Evolutionary conservation across 257 asterid species (phyloP).

Genomic region (Ocimum tenuiflorum): DNA sequence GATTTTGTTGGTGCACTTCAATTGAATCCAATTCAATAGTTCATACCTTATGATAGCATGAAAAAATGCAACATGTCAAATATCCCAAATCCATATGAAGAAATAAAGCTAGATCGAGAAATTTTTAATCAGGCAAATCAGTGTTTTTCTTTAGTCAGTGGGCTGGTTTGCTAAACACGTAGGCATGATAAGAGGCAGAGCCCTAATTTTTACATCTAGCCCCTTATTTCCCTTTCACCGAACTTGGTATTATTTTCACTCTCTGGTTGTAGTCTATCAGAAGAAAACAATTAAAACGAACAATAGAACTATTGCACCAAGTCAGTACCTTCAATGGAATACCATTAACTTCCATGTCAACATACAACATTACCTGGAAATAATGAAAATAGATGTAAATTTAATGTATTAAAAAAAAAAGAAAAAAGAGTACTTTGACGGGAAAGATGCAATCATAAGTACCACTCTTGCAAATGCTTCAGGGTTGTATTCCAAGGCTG

Average conservation of each 20-base stretch:
- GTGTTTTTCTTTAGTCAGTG: too few relatives aligned
- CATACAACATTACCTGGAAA: conserved; percentile 89
- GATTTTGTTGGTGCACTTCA: too few relatives aligned
- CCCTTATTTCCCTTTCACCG: not conserved
- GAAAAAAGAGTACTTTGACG: not conserved
- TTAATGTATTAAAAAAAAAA: not conserved
- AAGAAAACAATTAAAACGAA: conserved; percentile 7
- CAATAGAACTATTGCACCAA: conserved; percentile 7
- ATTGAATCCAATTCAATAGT: too few relatives aligned
- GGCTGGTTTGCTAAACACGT: too few relatives aligned
- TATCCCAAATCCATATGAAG: too few relatives aligned
- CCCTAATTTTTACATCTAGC: conserved; percentile 1
- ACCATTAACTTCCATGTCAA: conserved; percentile 99
- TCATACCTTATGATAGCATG: too few relatives aligned
- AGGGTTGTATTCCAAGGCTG: conserved; percentile 94
- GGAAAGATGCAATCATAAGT: conserved; percentile 17
- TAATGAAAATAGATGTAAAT: not conserved
- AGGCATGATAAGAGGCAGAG: not conserved
- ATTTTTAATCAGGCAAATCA: too few relatives aligned
- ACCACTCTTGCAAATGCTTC: conserved; percentile 98
- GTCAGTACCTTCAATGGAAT: conserved; percentile 76
- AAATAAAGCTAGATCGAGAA: too few relatives aligned
- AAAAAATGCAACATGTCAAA: too few relatives aligned
- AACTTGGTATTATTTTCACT: conserved; percentile 1
- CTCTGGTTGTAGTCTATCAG: conserved; percentile 1